phyloP scores from a whole-genome alignment of 805 yeast species.

The Maudiozyma serrabonitensis region DNA sequence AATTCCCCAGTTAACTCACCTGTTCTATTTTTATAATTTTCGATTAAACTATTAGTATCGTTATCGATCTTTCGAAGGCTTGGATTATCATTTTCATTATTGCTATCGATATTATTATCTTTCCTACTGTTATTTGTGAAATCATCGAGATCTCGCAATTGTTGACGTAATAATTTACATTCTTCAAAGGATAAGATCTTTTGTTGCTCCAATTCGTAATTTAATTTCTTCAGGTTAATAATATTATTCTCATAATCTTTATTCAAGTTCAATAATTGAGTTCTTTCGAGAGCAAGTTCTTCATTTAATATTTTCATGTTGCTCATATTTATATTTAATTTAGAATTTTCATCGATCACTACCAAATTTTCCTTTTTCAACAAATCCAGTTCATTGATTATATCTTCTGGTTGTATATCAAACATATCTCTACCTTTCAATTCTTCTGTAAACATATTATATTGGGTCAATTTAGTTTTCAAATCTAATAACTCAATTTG shows the following conservation, averaged over 20 bases:
- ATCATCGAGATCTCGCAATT: constrained; percentile 39
- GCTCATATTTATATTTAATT: constrained; percentile 16
- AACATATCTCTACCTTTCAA: constrained; percentile 24
- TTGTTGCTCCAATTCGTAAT: constrained; percentile 42
- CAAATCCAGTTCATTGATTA: constrained; percentile 33
- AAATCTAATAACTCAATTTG: constrained; percentile 42
- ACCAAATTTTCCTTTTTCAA: constrained; percentile 34
- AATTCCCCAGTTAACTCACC: constrained; percentile 34
- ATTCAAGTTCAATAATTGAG: constrained; percentile 26
- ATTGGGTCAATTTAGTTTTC: constrained; percentile 38
- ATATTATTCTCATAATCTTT: constrained; percentile 20
- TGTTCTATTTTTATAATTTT: constrained; percentile 45
- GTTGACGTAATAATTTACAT: constrained; percentile 45
- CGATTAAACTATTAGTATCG: constrained; percentile 33
- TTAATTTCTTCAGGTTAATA: constrained; percentile 26
- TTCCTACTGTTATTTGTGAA: constrained; percentile 10
- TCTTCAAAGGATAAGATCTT: constrained; percentile 46
- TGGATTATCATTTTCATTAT: constrained; percentile 4
- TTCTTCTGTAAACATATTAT: constrained; percentile 27
- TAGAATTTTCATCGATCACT: constrained; percentile 27
- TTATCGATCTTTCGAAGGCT: not conserved
- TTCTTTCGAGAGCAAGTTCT: constrained; percentile 33
- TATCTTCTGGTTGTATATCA: constrained; percentile 23
- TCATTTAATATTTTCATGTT: constrained; percentile 23
- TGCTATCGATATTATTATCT: constrained; percentile 12